phyloP scores from a whole-genome alignment of 805 yeast species.

The Clavispora vitiphila region DNA sequence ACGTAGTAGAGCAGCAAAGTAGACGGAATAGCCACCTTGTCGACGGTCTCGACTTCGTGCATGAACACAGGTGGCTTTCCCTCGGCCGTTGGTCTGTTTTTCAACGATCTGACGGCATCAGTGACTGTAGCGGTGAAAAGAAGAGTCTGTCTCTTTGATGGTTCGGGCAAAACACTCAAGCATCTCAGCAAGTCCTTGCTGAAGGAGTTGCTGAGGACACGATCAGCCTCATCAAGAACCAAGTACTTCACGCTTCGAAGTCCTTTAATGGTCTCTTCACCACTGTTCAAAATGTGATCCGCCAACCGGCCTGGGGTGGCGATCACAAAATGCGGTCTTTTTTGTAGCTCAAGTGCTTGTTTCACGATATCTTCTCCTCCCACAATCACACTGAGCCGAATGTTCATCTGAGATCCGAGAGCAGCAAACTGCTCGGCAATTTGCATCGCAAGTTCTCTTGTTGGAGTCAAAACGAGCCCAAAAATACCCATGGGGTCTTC shows the following conservation, averaged over 20 bases:
- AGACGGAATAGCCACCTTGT: conserved; percentile 75
- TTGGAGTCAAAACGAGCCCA: conserved; percentile 87
- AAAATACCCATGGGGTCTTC: conserved; percentile 91
- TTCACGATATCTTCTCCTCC: conserved; percentile 95
- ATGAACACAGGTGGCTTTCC: conserved; percentile 54
- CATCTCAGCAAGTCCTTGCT: conserved; percentile 73
- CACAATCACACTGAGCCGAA: conserved; percentile 75
- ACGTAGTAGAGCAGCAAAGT: conserved; percentile 62
- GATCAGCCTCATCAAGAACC: conserved; percentile 95
- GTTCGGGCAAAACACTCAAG: conserved; percentile 63
- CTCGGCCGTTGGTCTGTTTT: conserved; percentile 56
- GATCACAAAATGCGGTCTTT: conserved; percentile 86
- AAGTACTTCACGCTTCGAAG: conserved; percentile 71
- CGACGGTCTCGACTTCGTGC: conserved; percentile 71
- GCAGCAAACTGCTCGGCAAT: conserved; percentile 97
- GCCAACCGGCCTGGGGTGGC: conserved; percentile 98
- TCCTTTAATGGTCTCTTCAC: conserved; percentile 81
- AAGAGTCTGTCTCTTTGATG: conserved; percentile 76
- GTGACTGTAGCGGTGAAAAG: conserved; percentile 95
- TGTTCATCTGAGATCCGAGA: conserved; percentile 82
- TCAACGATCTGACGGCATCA: conserved; percentile 78
- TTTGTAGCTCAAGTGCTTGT: conserved; percentile 77
- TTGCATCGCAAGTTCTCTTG: conserved; percentile 91
- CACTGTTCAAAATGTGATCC: conserved; percentile 81
- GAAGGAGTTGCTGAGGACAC: conserved; percentile 79